These are phyloP conservation scores for Lentinula sp. DNA, from an alignment of 768 basidiomycete species.

Conservation along the genomic window DNA sequence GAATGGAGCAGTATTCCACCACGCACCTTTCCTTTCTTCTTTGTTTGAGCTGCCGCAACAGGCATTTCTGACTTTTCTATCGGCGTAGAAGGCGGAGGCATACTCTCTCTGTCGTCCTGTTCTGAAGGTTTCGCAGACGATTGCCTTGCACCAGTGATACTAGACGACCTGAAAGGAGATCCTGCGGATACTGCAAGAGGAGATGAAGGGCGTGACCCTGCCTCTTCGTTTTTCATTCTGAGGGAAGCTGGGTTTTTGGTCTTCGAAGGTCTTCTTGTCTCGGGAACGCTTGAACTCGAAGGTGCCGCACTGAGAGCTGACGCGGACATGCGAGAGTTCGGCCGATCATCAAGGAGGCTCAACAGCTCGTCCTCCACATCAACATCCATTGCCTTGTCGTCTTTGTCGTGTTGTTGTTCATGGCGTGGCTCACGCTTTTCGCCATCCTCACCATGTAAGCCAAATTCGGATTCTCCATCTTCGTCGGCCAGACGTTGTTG, in stretches of 20 bases:
- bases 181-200: background rate
- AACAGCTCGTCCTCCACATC: conserved; percentile 65
- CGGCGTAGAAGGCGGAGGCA: conserved; percentile 42
- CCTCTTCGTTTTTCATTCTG: background rate
- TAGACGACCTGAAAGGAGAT: background rate
- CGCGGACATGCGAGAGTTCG: conserved; percentile 12
- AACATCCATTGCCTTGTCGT: conserved; percentile 39
- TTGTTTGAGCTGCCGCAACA: background rate
- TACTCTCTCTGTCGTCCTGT: conserved; percentile 43
- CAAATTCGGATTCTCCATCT: conserved; percentile 9
- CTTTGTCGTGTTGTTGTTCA: background rate
- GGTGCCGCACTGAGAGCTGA: background rate
- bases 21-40: conserved; percentile 18
- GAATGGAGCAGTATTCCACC: background rate
- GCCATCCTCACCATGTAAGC: background rate
- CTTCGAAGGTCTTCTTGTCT: background rate
- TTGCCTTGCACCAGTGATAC: background rate
- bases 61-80: conserved; percentile 1
- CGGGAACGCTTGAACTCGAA: background rate
- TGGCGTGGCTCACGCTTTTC: background rate
- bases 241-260: background rate
- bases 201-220: conserved; percentile 5
- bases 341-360: conserved; percentile 57
- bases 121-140: conserved; percentile 9
- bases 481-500: conserved; percentile 12